Base-by-base conservation (phyloP, 2,329 filamentous ascomycete genomes). In the Alternaria sp. region DNA sequence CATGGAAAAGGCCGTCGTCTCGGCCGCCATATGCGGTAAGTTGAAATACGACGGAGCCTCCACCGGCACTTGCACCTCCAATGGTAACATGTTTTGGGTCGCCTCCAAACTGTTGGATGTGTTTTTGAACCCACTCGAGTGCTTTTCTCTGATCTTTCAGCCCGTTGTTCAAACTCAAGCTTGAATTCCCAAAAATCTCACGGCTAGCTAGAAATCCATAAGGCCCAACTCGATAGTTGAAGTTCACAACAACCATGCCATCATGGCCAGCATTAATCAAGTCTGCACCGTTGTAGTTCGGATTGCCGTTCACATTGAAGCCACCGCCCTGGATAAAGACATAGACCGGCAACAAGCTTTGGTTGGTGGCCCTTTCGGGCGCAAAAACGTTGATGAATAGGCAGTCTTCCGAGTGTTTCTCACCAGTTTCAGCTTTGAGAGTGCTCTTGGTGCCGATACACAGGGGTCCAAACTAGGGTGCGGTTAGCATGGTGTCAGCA, bases 251-350 rank as follows among this genome's bases (percentile, higher is more conserved):
- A 2, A 79, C 68, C 54, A 79, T 74, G 17, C 70, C 59, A 6
- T 66, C 60, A 33, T 69, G 66, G 14, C 68, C 72, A 8, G 73
- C 72, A n/a, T 70, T 51, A 23, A 78, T 71, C 10, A 79, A 61
- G 21, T 71, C 59, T 11, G 67, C 67, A 14, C 69, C 77, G 36
- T 79, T 72, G 58, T 74, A 74, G 49, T 78, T 73, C 14, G 74
- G 67, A 29, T 76, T 77, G 29, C 72, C 72, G 33, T 78, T 76
- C 29, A 59, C 39, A 29, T 70, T 75, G 58, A 78, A 79, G 7
- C 77, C 77, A 28, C 77, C 77, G 10, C 77, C 78, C 54, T 78
- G 77, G 13, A 80, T 77, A 65, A 77, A 79, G 50, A 80, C 70
- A 54, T 73, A 79, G 9, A 80, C 78, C 0, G 78, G 77, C 4